Base-by-base conservation (phyloP, 176 grass and related monocot genomes). In the Triticum dicoccoides region DNA sequence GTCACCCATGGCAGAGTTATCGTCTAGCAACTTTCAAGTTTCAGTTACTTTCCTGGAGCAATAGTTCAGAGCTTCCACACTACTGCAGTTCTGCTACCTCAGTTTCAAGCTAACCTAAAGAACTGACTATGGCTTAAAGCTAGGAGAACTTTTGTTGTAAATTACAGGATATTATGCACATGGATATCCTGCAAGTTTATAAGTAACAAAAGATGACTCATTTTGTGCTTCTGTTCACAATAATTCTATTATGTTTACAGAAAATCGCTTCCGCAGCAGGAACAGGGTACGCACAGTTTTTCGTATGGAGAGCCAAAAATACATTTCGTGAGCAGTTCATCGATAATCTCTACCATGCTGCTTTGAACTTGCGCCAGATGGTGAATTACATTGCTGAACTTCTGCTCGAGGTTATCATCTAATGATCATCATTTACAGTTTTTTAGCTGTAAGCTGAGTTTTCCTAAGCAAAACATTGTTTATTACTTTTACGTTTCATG, bases 331-430 rank as follows among this genome's bases (percentile, higher is more conserved):
- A 97, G 66, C 73, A 88, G 27, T 78, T 91, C 45, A 54, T 92
- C 9, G 84, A 94, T 83, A 76, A 94, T 85, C 89, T 94, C 52
- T 92, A 91, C 30, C 92, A 94, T 88, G 78, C 88, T 79, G 86
- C 92, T 80, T 92, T 94, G 39, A 97, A 97, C 86, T 86, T 94
- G 69, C 86, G 81, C 5, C 81, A 84, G 65, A 91, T 91, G 89
- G 59, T 97, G 70, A 88, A 86, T 83, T 62, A 89, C 81, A 83
- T 97, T 38, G 74, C 69, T 73, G 86, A 91, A 81, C 86, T 91
- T 83, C 61, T 85, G 81, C 86, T 87, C 5, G 92, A 97, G 90
- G 95, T 95, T 71, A 79, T 38, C 18, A 64, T 20, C 65, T 79
- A 30, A 45, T 27, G 14, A 73, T 77, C 24, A 20, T 8, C 20